phyloP scores from a whole-genome alignment of 2,329 filamentous ascomycete species.

The Chrysoporthe cubensis region DNA sequence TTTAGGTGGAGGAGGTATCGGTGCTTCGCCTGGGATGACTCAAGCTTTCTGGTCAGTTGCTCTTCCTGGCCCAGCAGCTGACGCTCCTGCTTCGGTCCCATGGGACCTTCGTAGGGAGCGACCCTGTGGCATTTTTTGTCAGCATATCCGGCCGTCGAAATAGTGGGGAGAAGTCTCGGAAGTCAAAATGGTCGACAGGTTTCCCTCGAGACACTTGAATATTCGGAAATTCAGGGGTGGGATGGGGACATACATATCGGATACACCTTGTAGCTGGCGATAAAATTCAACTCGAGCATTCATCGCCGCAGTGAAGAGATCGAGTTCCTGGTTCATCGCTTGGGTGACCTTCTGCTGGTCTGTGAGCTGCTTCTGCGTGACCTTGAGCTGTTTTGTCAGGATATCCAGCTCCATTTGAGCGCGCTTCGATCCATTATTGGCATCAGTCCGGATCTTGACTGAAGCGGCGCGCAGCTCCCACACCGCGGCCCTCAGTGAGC shows the following conservation, averaged over 20 bases:
- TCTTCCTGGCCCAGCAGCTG: constrained; percentile 51
- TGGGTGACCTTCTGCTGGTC: constrained; percentile 54
- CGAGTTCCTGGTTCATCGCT: constrained; percentile 69
- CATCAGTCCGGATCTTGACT: constrained; percentile 62
- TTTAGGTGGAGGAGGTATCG: constrained; percentile 68
- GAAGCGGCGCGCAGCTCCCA: constrained; percentile 69
- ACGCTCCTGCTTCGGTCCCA: constrained; percentile 55
- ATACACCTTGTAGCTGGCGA: constrained; percentile 86
- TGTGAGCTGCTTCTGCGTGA: constrained; percentile 57
- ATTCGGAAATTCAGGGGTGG: neutral
- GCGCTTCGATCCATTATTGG: constrained; percentile 55
- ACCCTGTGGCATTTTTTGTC: constrained; percentile 56
- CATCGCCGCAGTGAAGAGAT: constrained; percentile 77
- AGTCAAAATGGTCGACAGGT: neutral
- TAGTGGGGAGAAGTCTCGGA: neutral
- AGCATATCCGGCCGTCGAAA: neutral
- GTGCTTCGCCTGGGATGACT: constrained; percentile 70
- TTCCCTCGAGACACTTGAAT: neutral
- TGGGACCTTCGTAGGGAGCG: constrained; percentile 69
- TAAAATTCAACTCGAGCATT: constrained; percentile 90
- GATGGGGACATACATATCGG: constrained; percentile 53
- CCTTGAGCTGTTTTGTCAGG: constrained; percentile 64
- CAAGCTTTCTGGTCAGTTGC: constrained; percentile 60
- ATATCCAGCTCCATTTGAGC: constrained; percentile 67
- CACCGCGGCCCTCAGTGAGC: constrained; percentile 72